Base-by-base conservation (phyloP, 768 basidiomycete species). In the Phaeotremella fagi region DNA sequence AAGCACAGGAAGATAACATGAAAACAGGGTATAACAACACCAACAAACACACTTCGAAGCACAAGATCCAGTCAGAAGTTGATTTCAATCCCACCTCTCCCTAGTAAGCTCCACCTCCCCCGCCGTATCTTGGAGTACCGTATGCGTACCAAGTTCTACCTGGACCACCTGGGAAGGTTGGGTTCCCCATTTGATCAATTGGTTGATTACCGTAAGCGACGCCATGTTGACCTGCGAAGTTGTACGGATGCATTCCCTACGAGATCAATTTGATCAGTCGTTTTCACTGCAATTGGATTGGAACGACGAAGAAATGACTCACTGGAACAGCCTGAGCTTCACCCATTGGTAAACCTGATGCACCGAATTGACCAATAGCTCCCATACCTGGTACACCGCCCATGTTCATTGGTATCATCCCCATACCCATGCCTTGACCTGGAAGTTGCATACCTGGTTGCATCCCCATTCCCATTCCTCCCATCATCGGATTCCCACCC, bases 171-270 rank as follows among this genome's bases (percentile, higher is more conserved):
- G 63, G 65, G 50, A 65, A 67, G 2, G 65, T 70, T 4, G 65
- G 59, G 23, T 67, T 59, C 5, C 64, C 68, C 59, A 63, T 63
- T 44, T 60, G 59, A 44, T 70, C 68, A 29, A 70, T 67, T 3
- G 68, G 68, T 26, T 65, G 63, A 24, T 61, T 56, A 3, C 66
- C 66, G 16, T 52, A 57, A 11, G 66, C 66, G 11, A 70, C 68
- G 12, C 68, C 68, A 12, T 62, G 59, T 37, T 61, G 61, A 2
- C 49, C 44, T 7, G 63, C 66, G 26, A 62, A 67, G 14, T 48
- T 52, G 50, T 70, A 70, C 14, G 68, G 68, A 59, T 70, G 68
- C 68, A 70, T 70, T 1, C 68, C 68, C 68, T 70, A 37, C 14
- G 12, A 33, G 16, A 33, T 33, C 16, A 16, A 33, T 33, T 33